Evolutionary conservation across 2,329 filamentous ascomycete genomes (phyloP).

Genomic region (Calonectria ilicicola): DNA sequence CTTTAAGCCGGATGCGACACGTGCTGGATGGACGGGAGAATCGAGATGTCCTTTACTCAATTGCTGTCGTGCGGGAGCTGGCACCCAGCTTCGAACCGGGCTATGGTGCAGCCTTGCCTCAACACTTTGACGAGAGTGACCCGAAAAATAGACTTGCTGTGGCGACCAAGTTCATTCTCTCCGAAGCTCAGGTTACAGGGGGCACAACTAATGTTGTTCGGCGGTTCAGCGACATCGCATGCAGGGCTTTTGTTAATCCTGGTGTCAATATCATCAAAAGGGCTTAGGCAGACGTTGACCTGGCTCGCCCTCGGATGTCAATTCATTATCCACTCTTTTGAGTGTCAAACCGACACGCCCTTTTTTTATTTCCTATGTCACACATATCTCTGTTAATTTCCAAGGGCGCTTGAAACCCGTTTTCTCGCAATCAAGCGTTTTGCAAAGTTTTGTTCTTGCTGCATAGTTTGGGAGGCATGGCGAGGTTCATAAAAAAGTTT

Average conservation of each 20-base stretch:
- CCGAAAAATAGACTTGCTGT: conserved; percentile 75
- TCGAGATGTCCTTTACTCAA: conserved; percentile 89
- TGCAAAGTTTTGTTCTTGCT: conserved; percentile 33
- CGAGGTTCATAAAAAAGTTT: conserved; percentile 45
- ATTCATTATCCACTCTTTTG: not conserved
- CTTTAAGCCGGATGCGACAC: conserved; percentile 73
- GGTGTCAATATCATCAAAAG: conserved; percentile 59
- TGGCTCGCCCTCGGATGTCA: not conserved
- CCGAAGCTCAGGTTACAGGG: conserved; percentile 71
- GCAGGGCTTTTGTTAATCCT: conserved; percentile 68
- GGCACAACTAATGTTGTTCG: conserved; percentile 81
- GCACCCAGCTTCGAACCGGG: conserved; percentile 73
- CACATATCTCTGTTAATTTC: conserved; percentile 7
- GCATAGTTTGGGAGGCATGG: conserved; percentile 51
- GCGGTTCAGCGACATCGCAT: conserved; percentile 76
- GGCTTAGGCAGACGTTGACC: conserved; percentile 23
- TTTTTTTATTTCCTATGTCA: conserved; percentile 42
- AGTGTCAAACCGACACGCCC: conserved; percentile 2
- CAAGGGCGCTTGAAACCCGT: conserved; percentile 3
- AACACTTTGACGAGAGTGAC: conserved; percentile 75
- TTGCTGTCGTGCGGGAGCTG: conserved; percentile 82
- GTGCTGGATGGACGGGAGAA: conserved; percentile 86
- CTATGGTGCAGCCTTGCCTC: conserved; percentile 66
- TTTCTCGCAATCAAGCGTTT: conserved; percentile 15
- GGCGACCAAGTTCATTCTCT: conserved; percentile 76